phyloP scores from a whole-genome alignment of 2,329 filamentous ascomycete genomes.

The Fusarium acutatum region DNA sequence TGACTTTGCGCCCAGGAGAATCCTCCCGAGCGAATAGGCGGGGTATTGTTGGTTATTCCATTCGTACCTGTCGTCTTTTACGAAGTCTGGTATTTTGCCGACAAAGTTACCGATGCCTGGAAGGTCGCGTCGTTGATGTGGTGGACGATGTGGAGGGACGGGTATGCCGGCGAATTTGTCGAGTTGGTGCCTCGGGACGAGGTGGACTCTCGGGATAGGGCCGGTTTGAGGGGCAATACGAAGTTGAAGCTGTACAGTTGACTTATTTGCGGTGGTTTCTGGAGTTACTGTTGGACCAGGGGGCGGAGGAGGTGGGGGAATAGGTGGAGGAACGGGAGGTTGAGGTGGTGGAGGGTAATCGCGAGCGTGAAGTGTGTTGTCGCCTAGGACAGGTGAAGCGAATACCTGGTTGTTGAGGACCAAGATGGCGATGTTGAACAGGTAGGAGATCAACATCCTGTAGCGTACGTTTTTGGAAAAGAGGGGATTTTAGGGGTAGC shows the following conservation, averaged over 20 bases:
- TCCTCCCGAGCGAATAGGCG: neutral
- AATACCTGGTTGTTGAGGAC: neutral
- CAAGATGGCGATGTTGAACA: neutral
- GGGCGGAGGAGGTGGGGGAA: neutral
- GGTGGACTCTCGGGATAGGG: neutral
- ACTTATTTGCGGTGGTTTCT: neutral
- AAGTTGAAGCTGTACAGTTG: too few species aligned
- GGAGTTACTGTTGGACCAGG: neutral
- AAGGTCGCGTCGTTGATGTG: neutral
- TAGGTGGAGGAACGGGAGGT: neutral
- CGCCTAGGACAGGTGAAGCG: neutral
- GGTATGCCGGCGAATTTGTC: neutral
- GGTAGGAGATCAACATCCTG: neutral
- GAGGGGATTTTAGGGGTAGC: neutral
- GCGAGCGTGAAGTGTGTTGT: neutral
- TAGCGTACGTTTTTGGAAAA: fast-evolving
- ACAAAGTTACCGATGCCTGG: neutral
- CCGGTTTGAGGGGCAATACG: fast-evolving
- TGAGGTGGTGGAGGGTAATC: neutral
- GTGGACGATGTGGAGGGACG: neutral
- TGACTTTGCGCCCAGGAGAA: neutral
- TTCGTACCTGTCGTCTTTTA: neutral
- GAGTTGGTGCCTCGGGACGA: neutral
- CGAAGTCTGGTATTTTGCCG: neutral
- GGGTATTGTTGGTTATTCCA: constrained; percentile 2